A percentile compares a stretch with the other conserved stretches of the same genome.
Evolutionary conservation across 495 filamentous ascomycete species (phyloP).

Genomic region (Terfezia boudieri): DNA sequence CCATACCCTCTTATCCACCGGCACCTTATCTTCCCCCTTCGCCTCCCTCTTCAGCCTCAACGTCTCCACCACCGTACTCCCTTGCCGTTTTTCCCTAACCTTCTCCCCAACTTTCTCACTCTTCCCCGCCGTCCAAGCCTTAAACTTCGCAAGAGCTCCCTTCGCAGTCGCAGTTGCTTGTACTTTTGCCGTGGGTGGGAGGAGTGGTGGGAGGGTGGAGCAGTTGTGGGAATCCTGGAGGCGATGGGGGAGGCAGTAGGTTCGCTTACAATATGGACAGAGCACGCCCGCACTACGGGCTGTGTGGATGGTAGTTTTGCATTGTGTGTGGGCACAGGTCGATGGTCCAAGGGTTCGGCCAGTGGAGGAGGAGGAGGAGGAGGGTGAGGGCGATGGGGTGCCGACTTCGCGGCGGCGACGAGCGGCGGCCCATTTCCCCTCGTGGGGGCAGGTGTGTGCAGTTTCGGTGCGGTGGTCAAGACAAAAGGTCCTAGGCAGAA

Average conservation of each 20-base stretch:
- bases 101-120: not conserved
- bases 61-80: constrained; percentile 37
- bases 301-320: constrained; percentile 74
- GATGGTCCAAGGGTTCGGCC: constrained; percentile 18
- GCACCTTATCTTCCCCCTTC: constrained; percentile 66
- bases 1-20: constrained; percentile 61
- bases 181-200: constrained; percentile 2
- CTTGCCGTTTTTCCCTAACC: constrained; percentile 13
- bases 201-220: constrained; percentile 26
- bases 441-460: constrained; percentile 55
- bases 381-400: not conserved
- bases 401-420: constrained; percentile 19
- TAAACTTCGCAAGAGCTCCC: constrained; percentile 31
- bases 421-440: constrained; percentile 66
- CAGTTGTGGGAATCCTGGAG: constrained; percentile 77
- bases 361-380: constrained; percentile 9
- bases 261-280: constrained; percentile 54
- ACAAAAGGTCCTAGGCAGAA: constrained; percentile 46
- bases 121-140: constrained; percentile 16
- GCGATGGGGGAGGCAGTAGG: constrained; percentile 86
- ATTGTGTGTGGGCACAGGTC: constrained; percentile 50
- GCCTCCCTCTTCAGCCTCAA: constrained; percentile 63
- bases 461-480: constrained; percentile 84
- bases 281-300: constrained; percentile 53
- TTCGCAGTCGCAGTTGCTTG: constrained; percentile 27